Evolutionary conservation across 176 grass and related monocot species (phyloP), one percentile per base, ranked within the genome.

Genomic region (Phragmites australis): DNA sequence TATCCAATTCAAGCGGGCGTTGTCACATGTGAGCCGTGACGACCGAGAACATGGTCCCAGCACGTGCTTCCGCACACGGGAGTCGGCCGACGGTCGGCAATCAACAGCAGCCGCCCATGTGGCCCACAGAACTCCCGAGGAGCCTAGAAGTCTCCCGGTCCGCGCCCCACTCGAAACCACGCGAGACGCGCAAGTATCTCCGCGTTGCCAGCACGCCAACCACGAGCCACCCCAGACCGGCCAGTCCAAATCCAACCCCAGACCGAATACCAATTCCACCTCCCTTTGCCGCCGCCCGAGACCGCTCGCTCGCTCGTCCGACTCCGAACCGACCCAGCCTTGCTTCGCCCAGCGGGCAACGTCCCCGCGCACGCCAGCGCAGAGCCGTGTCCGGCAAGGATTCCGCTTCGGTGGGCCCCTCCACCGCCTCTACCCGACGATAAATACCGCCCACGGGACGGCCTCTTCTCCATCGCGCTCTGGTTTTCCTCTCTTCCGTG

Each of bases 321-420:
- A n/a, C n/a, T n/a, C n/a, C n/a, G n/a, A n/a, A n/a, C n/a, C n/a
- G n/a, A n/a, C n/a, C n/a, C n/a, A n/a, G n/a, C n/a, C n/a, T n/a
- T n/a, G n/a, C n/a, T n/a, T n/a, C n/a, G n/a, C n/a, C 68, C 25
- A 2, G 32, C 48, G 77, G 61, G 62, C n/a, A 39, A 65, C 59
- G 60, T 37, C 13, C 22, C 32, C 47, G 49, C 63, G 8, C 77
- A 25, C 61, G 76, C 60, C 52, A n/a, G 45, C 82, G 34, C 34
- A 37, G 46, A 37, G 52, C 79, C 72, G 79, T 87, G 79, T 56
- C 45, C 65, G 65, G 19, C 6, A 29, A 45, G 72, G 72, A 82
- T 65, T 42, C 46, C 60, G 67, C 44, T 0, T 13, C 47, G 65
- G 78, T 16, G 81, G 71, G 1, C 34, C 34, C 34, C 14, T 5